Conservation (phyloP, 495 filamentous ascomycete genomes). For the Penicillium fimorum region DNA sequence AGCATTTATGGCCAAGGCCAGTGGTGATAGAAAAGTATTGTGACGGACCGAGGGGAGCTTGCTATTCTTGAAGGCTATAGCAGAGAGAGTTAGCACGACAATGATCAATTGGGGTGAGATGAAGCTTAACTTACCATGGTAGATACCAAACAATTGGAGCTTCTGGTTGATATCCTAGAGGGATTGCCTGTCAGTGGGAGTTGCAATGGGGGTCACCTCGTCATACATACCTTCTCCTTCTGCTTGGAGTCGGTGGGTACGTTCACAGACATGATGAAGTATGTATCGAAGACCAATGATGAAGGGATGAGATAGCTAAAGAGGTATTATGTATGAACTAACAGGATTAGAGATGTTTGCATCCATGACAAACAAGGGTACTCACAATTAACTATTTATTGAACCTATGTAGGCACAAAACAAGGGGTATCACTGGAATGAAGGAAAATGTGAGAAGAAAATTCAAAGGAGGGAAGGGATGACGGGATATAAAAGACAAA, state of each 20-base stretch:
- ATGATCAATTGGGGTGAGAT: background rate
- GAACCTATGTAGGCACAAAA: conserved; percentile 4
- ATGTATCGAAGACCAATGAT: conserved; percentile 10
- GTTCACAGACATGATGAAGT: conserved; percentile 58
- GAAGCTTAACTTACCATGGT: conserved; percentile 54
- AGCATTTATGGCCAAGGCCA: conserved; percentile 2
- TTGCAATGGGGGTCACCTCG: background rate
- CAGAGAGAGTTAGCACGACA: conserved; percentile 20
- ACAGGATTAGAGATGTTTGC: conserved; percentile 20
- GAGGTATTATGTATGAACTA: conserved; percentile 14
- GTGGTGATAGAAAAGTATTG: background rate
- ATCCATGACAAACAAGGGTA: conserved; percentile 13
- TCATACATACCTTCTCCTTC: conserved; percentile 47
- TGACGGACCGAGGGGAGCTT: conserved; percentile 84
- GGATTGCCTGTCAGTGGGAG: background rate
- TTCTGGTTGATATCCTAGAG: conserved; percentile 79
- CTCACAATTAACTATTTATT: conserved; percentile 25
- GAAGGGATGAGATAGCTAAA: background rate
- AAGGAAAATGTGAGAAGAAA: conserved; percentile 22
- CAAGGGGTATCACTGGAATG: conserved; percentile 44
- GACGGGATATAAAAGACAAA: conserved; percentile 11
- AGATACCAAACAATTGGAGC: conserved; percentile 92
- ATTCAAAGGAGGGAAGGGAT: conserved; percentile 4
- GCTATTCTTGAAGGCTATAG: conserved; percentile 76
- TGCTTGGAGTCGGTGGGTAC: conserved; percentile 62